Base-by-base conservation (phyloP, 2,329 filamentous ascomycete genomes). In the Penicillium sp. region DNA sequence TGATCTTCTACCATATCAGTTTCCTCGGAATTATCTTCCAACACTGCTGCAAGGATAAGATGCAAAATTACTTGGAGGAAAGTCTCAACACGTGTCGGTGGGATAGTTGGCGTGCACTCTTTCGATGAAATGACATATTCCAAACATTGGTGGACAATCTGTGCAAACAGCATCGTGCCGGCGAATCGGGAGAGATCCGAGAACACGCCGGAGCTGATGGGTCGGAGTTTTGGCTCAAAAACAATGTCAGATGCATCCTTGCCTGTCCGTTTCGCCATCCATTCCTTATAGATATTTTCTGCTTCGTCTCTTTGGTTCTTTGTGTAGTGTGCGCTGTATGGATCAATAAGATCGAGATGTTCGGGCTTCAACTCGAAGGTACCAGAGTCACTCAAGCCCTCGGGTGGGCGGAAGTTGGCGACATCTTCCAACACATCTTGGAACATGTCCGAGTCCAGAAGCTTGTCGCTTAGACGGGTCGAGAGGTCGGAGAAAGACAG, bases 301-400 rank as follows among this genome's bases (percentile, higher is more conserved):
- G 93, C 91, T 72, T 99, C 94, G 70, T 99, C 94, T 50, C 94
- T 86, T 73, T 97, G 93, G 68, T 99, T 99, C 71, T 96, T 96
- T 68, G 87, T 95, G 74, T 96, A 99, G 70, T 97, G 92, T 7
- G 92, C 90, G 68, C 92, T 94, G 72, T 97, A 99, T 0, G 95
- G 94, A 71, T 99, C 95, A 50, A 99, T 86, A 46, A 95, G 84
- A 65, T 93, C 89, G 39, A 97, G 83, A 66, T 88, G 94, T 59
- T 96, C 85, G 5, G 89, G 86, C 70, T 92, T 94, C 50, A 99
- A 79, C 73, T 97, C 92, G 68, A 99, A 99, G 0, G 91, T 96
- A 56, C 95, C 94, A 16, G 92, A 90, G 71, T 99, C 94, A 5
- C 90, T 91, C 33, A 97, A 77, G 5, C 93, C 94, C 74, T 99